A percentile compares a stretch with the other conserved stretches of the same genome.
Conservation (phyloP, 2,329 filamentous ascomycete species). For the Ophiosphaerella korrae region DNA sequence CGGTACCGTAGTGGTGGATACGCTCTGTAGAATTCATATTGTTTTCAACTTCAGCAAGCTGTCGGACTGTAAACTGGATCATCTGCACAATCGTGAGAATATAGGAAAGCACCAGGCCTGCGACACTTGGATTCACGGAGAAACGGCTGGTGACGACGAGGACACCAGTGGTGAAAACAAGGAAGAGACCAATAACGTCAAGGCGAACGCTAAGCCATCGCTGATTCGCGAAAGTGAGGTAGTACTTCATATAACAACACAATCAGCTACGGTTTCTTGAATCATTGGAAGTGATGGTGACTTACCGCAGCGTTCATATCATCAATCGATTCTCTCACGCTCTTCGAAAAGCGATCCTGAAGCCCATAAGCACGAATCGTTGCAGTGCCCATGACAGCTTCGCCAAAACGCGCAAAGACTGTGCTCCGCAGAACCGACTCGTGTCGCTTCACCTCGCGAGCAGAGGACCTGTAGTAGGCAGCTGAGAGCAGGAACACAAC, state of each 20-base stretch:
- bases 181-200: constrained; percentile 79
- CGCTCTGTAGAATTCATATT: constrained; percentile 97
- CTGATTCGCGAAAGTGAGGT: constrained; percentile 93
- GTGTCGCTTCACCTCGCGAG: constrained; percentile 91
- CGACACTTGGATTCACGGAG: constrained; percentile 80
- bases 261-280: no score
- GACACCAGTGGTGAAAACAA: constrained; percentile 88
- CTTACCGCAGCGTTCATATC: constrained; percentile 78
- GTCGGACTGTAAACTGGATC: constrained; percentile 93
- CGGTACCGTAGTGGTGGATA: constrained; percentile 83
- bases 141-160: constrained; percentile 92
- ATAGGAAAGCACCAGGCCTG: constrained; percentile 87
- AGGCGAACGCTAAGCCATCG: constrained; percentile 87
- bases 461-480: constrained; percentile 87
- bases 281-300: no score
- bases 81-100: constrained; percentile 92
- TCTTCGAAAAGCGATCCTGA: constrained; percentile 71
- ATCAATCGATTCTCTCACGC: constrained; percentile 76
- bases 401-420: constrained; percentile 89
- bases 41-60: constrained; percentile 94
- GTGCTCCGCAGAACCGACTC: constrained; percentile 85
- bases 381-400: constrained; percentile 81
- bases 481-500: constrained; percentile 81
- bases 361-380: constrained; percentile 90
- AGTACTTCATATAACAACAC: constrained; percentile 60